Percentiles rank a stretch among this genome's conserved stretches.
phyloP scores from a whole-genome alignment of 495 filamentous ascomycete genomes.

The Platismatia glauca region DNA sequence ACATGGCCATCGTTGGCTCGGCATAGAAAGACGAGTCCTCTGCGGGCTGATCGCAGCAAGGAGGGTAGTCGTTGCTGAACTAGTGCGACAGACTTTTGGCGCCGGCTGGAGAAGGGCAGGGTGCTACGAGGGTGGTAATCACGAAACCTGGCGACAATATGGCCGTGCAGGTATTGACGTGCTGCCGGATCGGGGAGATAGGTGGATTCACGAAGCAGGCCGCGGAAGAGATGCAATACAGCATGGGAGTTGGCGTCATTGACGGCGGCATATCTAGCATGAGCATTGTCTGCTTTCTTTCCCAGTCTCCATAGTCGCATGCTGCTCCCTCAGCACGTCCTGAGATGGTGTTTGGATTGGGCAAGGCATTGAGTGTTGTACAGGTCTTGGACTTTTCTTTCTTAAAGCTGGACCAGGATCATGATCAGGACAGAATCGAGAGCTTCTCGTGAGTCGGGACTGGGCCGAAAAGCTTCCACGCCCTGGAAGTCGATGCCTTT shows the following conservation, averaged over 20 bases:
- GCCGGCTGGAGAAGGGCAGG: not conserved
- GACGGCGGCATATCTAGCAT: slow-evolving; percentile 9
- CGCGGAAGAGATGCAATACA: slow-evolving; percentile 59
- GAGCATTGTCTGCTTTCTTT: not conserved
- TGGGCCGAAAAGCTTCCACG: not conserved
- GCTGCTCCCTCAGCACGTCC: not conserved
- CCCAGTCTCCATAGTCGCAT: slow-evolving; percentile 13
- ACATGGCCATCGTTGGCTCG: slow-evolving; percentile 59
- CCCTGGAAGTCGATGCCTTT: not conserved
- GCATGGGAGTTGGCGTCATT: slow-evolving; percentile 25
- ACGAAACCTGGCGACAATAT: slow-evolving; percentile 52
- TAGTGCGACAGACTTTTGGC: slow-evolving; percentile 3
- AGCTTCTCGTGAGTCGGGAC: not conserved
- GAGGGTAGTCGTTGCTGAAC: slow-evolving; percentile 5
- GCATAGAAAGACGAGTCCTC: slow-evolving; percentile 35
- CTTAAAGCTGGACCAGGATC: too few species aligned
- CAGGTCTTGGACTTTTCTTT: not conserved
- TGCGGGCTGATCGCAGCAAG: slow-evolving; percentile 28
- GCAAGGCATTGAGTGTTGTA: not conserved
- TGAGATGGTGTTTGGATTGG: not conserved
- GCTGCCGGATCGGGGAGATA: slow-evolving; percentile 73
- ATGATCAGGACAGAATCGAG: not conserved
- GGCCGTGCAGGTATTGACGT: slow-evolving; percentile 47
- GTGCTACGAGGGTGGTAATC: slow-evolving; percentile 16
- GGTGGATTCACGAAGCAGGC: slow-evolving; percentile 71